Evolutionary conservation across 192 early-diverging fungal genomes (phyloP), one percentile per base, ranked within the genome.

Genomic region (Backusella morwellensis): DNA sequence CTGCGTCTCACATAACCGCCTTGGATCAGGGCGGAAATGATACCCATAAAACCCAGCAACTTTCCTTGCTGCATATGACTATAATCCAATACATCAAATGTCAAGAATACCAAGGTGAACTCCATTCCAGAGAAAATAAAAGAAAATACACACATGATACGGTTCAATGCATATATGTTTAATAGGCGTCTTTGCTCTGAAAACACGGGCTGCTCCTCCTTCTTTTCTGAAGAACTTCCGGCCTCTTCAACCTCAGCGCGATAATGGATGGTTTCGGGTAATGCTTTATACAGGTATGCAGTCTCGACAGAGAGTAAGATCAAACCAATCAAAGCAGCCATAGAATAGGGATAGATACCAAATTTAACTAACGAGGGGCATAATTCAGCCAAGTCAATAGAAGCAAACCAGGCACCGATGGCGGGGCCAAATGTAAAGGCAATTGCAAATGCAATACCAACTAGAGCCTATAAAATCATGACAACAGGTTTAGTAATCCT

Each of bases 41-140:
- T 88, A 21, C 97, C 98, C 35, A 98, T 93, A 75, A 90, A 94
- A 1, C 92, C 97, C 4, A 99, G 86, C 4, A 98, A 82, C 67
- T 85, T 88, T 17, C 98, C 98, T 85, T 99, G 97, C 77, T 94
- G 91, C 81, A 90, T 90, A 80, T 97, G 92, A 11, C 88, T 86
- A 77, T 96, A 99, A 35, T 88, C 82, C 72, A 97, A 96, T 34
- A 94, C 85, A 84, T 99, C 96, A 81, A 94, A 94, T 0, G 98
- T 99, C 74, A 98, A 83, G 81, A 99, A 99, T 2, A 96, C 95
- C 67, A 99, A 87, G 1, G 97, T 99, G 86, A 98, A 99, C 87
- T 99, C 98, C 96, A 99, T 97, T 1, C 98, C 97, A 3, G 95
- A 94, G 77, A 98, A 99, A 70, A 95, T 86, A 77, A 99, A 95